A percentile compares a stretch with the other conserved stretches of the same genome.
Evolutionary conservation across 1,284 basidiomycete genomes (phyloP).

Genomic region (Rhodotorula sp.): DNA sequence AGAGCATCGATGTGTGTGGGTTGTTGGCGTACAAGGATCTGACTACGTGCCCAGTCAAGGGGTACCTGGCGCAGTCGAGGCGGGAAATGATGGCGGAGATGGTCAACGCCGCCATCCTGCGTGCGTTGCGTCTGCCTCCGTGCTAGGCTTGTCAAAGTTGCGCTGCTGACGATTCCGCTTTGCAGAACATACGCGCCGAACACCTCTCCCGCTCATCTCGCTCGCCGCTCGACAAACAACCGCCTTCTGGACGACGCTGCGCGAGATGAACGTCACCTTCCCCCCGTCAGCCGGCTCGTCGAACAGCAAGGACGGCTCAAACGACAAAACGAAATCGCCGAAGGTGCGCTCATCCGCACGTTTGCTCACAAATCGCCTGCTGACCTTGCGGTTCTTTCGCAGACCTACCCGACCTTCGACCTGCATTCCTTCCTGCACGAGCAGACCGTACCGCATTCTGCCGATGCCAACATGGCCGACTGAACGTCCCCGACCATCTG

Average conservation of each 20-base stretch:
- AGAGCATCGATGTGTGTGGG: constrained; percentile 68
- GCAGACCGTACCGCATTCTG: background rate
- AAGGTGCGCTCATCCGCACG: background rate
- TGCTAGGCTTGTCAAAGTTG: background rate
- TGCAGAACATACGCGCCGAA: constrained; percentile 34
- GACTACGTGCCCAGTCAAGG: constrained; percentile 64
- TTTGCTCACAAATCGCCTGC: no score
- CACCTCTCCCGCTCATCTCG: constrained; percentile 37
- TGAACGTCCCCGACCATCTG: no score
- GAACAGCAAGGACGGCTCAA: constrained; percentile 1
- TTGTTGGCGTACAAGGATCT: constrained; percentile 73
- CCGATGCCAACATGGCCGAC: background rate
- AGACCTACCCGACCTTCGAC: constrained; percentile 34
- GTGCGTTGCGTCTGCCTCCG: constrained; percentile 54
- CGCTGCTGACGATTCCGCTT: background rate
- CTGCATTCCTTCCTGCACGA: constrained; percentile 26
- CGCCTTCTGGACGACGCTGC: constrained; percentile 38
- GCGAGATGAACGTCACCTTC: constrained; percentile 38
- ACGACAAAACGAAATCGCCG: constrained; percentile 15
- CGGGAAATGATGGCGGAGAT: constrained; percentile 78
- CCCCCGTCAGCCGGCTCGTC: constrained; percentile 25
- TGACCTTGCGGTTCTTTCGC: background rate
- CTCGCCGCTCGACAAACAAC: constrained; percentile 39
- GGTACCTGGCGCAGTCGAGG: constrained; percentile 68
- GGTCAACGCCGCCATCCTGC: constrained; percentile 77